phyloP scores from a whole-genome alignment of 75 land plant species.

The Sequoia sempervirens region DNA sequence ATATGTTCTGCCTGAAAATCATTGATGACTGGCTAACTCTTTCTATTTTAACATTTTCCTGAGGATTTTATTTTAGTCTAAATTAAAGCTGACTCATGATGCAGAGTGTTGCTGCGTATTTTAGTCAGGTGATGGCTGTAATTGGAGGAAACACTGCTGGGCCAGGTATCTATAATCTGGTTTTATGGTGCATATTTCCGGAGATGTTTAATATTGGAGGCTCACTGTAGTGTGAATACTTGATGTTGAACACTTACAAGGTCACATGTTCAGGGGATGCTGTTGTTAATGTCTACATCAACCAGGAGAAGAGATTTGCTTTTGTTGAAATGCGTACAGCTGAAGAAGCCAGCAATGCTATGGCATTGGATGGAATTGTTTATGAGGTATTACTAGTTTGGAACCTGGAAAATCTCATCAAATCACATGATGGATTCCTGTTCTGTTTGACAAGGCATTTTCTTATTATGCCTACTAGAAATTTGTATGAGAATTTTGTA shows the following conservation, averaged over 20 bases:
- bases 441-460: neutral
- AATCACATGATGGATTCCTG: neutral
- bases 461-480: neutral
- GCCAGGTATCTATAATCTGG: slow-evolving; percentile 12
- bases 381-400: slow-evolving; percentile 56
- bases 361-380: slow-evolving; percentile 86
- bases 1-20: neutral
- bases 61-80: neutral
- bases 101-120: slow-evolving; percentile 81
- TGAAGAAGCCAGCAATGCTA: slow-evolving; percentile 89
- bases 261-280: slow-evolving; percentile 37
- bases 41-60: neutral
- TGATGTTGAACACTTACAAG: neutral
- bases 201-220: neutral
- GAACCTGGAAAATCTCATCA: neutral
- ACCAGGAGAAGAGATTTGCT: slow-evolving; percentile 93
- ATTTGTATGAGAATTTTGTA: neutral
- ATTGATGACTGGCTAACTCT: neutral
- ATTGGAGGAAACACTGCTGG: slow-evolving; percentile 90
- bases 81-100: neutral
- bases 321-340: slow-evolving; percentile 96
- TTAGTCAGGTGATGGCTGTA: slow-evolving; percentile 80
- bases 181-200: neutral
- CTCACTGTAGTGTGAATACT: neutral
- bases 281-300: slow-evolving; percentile 92